Conservation (phyloP, 345 rosid genomes). For the Melaleuca alternifolia region DNA sequence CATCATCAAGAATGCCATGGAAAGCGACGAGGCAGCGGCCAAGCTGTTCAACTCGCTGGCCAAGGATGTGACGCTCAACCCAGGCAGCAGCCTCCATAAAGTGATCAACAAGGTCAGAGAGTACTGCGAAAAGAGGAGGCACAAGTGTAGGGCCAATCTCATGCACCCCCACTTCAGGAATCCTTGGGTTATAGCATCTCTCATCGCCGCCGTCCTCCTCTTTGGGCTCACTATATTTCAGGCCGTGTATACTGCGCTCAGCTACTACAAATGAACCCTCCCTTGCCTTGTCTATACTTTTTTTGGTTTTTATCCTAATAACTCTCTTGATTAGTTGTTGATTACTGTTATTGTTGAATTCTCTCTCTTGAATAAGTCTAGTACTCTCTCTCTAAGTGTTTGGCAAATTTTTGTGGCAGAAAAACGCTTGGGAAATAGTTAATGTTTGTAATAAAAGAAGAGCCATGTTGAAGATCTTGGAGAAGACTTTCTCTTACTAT, state of each 20-base stretch:
- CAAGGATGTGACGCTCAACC: background rate
- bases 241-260: constrained; percentile 15
- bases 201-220: constrained; percentile 22
- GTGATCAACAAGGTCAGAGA: constrained; percentile 18
- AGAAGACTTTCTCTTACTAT: background rate
- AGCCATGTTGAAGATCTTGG: background rate
- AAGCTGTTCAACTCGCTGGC: constrained; percentile 32
- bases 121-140: constrained; percentile 22
- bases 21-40: constrained; percentile 35
- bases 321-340: background rate
- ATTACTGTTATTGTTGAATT: background rate
- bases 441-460: background rate
- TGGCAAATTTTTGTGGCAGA: background rate
- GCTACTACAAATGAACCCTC: background rate
- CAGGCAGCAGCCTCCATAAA: constrained; percentile 4
- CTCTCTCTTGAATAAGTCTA: no score
- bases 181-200: constrained; percentile 33
- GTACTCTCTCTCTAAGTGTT: background rate
- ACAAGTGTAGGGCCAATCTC: constrained; percentile 35
- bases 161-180: constrained; percentile 31
- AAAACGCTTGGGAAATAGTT: background rate
- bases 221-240: constrained; percentile 26
- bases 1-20: constrained; percentile 28
- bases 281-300: background rate
- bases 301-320: background rate